Base-by-base conservation (phyloP, 2,329 filamentous ascomycete genomes). In the Aspergillus pseudoviridinutans region DNA sequence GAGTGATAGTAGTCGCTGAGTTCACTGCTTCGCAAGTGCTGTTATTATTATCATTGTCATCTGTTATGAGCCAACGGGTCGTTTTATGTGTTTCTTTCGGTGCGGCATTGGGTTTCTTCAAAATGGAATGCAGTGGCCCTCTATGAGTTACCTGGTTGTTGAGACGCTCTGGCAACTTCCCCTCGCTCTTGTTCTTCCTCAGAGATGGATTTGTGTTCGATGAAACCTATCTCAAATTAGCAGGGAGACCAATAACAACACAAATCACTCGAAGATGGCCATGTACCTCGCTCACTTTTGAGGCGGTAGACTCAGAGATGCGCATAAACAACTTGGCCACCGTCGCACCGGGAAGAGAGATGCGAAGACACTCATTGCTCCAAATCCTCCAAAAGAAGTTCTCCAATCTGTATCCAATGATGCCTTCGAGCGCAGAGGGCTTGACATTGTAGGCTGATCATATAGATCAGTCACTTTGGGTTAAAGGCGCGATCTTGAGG, bases 321-420 rank as follows among this genome's bases (percentile, higher is more conserved):
- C 72, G 68, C 49, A 74, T 66, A 50, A 82, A 81, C 49, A 82
- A 66, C 4, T 54, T 64, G 9, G 76, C 76, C 55, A 82, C 64
- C 9, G 67, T 74, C 10, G 70, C 68, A 22, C 76, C 72, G 50
- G 68, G 72, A 8, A 81, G 71, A 6, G 66, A 70, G 14, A 66
- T 61, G 20, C 68, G 66, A 14, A 80, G 70, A 7, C 63, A 64
- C 6, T 71, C 64, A 54, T 71, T 78, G 51, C 78, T 71, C 79
- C 78, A 81, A 60, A 82, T 77, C 54, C 80, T 71, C 80, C 80
- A 82, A 64, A 82, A 82, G 29, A 82, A 71, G 64, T 82, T 80
- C 57, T 81, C 78, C n/a, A 81, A 68, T 57, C 80, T 72, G 54
- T 68, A 66, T 49, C 78, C 78, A 4, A 69, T 67, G 44, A 72